Percentiles rank a stretch among this genome's conserved stretches.
phyloP scores from a whole-genome alignment of 805 yeast genomes.

The Myxozyma monticola region DNA sequence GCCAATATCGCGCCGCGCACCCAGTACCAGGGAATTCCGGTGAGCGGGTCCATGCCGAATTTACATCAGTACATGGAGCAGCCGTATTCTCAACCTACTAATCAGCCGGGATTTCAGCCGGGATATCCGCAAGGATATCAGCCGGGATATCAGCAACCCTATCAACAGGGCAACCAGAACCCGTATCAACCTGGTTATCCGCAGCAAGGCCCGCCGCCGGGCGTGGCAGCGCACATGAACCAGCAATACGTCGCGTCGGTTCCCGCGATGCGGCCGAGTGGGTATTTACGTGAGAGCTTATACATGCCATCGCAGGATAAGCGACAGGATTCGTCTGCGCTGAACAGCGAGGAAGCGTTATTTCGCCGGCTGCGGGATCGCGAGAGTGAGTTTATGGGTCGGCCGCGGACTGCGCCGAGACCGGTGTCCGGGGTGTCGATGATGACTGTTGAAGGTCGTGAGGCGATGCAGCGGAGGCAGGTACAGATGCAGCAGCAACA shows the following conservation, averaged over 20 bases:
- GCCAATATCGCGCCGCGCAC: not conserved
- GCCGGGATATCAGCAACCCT: not conserved
- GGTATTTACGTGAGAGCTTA: constrained; percentile 9
- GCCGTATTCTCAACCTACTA: too few relatives aligned
- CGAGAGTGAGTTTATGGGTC: not conserved
- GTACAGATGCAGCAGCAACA: constrained; percentile 1
- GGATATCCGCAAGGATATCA: too few relatives aligned
- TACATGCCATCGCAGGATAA: not conserved
- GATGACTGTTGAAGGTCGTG: constrained; percentile 18
- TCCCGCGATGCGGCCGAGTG: not conserved
- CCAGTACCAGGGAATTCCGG: not conserved
- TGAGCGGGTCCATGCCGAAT: constrained; percentile 8
- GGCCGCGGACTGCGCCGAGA: not conserved
- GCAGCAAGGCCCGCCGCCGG: not conserved
- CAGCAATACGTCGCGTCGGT: not conserved
- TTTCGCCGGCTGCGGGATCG: constrained; percentile 10
- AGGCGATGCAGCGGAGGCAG: constrained; percentile 6
- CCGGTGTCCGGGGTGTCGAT: constrained; percentile 2
- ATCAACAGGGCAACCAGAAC: not conserved
- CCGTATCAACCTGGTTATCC: not conserved
- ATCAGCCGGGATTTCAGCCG: too few relatives aligned
- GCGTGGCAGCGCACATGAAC: not conserved
- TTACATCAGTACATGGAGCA: not conserved
- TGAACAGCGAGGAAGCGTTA: constrained; percentile 23
- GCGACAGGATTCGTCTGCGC: not conserved